A percentile compares a stretch with the other conserved stretches of the same genome.
Evolutionary conservation across 1,139 yeast genomes (phyloP).

Genomic region (Pichia sp.): DNA sequence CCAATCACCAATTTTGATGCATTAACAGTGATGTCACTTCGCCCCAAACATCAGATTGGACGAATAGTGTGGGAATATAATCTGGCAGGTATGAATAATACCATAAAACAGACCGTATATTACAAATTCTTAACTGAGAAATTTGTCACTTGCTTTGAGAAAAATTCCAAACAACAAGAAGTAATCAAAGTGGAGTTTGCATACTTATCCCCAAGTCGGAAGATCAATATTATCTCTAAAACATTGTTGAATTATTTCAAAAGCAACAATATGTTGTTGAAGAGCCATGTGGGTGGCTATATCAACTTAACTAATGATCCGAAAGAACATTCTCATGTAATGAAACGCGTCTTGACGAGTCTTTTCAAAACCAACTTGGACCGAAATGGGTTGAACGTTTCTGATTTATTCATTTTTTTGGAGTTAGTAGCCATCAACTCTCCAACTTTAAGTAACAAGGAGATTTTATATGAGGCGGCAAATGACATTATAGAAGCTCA

Average conservation of each 20-base stretch:
- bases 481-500: constrained; percentile 4
- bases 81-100: constrained; percentile 3
- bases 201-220: constrained; percentile 5
- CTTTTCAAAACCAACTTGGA: background rate
- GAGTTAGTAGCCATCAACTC: constrained; percentile 9
- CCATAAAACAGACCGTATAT: constrained; percentile 1
- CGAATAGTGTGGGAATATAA: constrained; percentile 7
- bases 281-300: constrained; percentile 11
- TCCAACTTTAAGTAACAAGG: constrained; percentile 7
- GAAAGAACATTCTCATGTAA: constrained; percentile 10
- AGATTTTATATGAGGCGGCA: constrained; percentile 3
- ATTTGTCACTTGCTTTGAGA: background rate
- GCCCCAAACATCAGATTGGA: background rate
- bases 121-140: constrained; percentile 5
- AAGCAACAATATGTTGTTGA: constrained; percentile 1
- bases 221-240: constrained; percentile 3
- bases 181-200: constrained; percentile 8
- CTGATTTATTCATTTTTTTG: constrained; percentile 7
- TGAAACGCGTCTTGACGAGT: constrained; percentile 2
- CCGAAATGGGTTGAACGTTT: too few relatives aligned
- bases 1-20: constrained; percentile 3
- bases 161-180: constrained; percentile 1
- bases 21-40: constrained; percentile 1
- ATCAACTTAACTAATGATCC: constrained; percentile 6
- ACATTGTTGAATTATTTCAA: constrained; percentile 4